Evolutionary conservation across 768 basidiomycete species (phyloP).

Genomic region (Gymnopilus dilepis): DNA sequence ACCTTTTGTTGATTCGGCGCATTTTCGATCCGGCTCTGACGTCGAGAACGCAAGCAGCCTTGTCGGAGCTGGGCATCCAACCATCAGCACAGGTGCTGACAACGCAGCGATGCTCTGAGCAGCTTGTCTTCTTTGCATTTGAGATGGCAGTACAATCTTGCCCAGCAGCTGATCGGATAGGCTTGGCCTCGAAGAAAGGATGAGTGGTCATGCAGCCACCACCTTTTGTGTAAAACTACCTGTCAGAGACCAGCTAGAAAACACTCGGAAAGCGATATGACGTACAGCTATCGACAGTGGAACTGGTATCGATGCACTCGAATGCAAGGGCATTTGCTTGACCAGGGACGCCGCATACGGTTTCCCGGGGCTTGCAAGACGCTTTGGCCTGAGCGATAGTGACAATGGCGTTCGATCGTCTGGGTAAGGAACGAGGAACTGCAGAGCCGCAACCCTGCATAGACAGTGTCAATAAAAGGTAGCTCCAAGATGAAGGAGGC

Average conservation of each 20-base stretch:
- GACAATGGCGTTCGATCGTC: conserved; percentile 23
- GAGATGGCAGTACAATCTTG: conserved; percentile 36
- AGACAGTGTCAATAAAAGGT: neutral
- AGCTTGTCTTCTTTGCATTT: conserved; percentile 29
- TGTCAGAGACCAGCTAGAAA: neutral
- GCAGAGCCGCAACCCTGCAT: conserved; percentile 47
- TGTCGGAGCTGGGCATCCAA: conserved; percentile 30
- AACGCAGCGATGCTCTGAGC: conserved; percentile 32
- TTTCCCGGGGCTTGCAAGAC: conserved; percentile 33
- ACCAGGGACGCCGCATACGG: conserved; percentile 45
- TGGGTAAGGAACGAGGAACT: conserved; percentile 30
- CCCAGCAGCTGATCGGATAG: conserved; percentile 20
- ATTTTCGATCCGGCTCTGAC: conserved; percentile 14
- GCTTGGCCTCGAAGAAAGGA: conserved; percentile 32
- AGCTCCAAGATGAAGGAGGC: conserved; percentile 5
- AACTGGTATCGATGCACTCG: conserved; percentile 44
- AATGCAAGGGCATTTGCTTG: conserved; percentile 33
- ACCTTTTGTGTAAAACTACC: conserved; percentile 27
- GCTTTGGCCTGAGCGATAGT: conserved; percentile 36
- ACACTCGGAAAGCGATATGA: conserved; percentile 9
- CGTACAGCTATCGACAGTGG: conserved; percentile 46
- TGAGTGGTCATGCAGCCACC: conserved; percentile 46
- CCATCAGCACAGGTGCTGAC: conserved; percentile 34
- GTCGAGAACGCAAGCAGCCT: conserved; percentile 26
- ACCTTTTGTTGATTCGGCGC: conserved; percentile 27